Base-by-base conservation (phyloP, 805 yeast genomes). In the Jamesozyma lodderae region DNA sequence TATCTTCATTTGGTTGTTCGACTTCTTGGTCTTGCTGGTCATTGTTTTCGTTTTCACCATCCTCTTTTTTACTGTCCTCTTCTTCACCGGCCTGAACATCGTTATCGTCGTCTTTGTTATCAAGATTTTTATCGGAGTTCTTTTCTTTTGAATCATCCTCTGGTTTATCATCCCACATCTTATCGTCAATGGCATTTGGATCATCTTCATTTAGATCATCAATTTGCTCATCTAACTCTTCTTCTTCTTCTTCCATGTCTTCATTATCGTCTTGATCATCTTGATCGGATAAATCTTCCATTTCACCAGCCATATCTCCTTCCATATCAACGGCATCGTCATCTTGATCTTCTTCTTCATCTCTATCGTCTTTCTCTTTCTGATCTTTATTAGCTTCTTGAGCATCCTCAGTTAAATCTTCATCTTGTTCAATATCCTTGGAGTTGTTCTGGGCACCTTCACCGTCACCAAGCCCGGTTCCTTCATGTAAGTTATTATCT, bases 111-210 rank as follows among this genome's bases (percentile, higher is more conserved):
- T 69, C 64, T 2, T 75, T 62, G 41, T 72, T 67, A 10, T 79
- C 76, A 3, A 85, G 78, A 64, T 77, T 62, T 41, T 73, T 67
- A 20, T 87, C 94, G 7, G 88, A 70, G 31, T 86, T 84, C 55
- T 87, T 87, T 52, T 87, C 95, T 53, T 85, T 83, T 16, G 74
- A 70, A 45, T 75, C 75, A 13, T 79, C 86, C 40, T 77, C 72
- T 10, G 81, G 83, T 56, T 90, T 87, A 52, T 88, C 96, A 53
- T 90, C 92, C 95, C 97, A 90, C 95, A 86, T 86, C 63, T 86
- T 90, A 48, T 90, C 96, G 57, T 90, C 97, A 35, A 90, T 77
- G 3, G 95, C 95, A 61, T 87, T 85, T 2, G 95, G 95, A 67
- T 88, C 97, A 45, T 81, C 68, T 40, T 86, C 94, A 57, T 84